A percentile compares a stretch with the other conserved stretches of the same genome.
Evolutionary conservation across 768 basidiomycete genomes (phyloP).

Genomic region (Boletus coccyginus): DNA sequence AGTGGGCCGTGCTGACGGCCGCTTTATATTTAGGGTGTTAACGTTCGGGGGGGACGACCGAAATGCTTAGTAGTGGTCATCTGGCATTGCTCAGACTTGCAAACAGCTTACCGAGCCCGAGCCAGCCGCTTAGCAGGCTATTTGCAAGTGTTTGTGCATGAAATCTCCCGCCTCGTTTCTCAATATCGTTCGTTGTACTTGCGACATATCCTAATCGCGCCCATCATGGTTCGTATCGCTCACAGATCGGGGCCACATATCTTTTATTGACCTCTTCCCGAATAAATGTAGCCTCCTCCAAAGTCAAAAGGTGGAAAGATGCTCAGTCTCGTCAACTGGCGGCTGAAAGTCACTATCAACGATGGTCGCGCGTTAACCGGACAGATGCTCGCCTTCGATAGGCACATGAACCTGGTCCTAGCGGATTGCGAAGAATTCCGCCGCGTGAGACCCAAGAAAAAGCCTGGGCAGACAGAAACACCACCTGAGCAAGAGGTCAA

Average conservation of each 20-base stretch:
- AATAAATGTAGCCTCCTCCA: slow-evolving; percentile 71
- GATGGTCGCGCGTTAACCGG: slow-evolving; percentile 95
- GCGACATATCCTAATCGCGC: slow-evolving; percentile 34
- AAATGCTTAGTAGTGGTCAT: not conserved
- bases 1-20: not conserved
- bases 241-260: slow-evolving; percentile 7
- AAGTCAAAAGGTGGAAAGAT: slow-evolving; percentile 99
- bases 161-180: slow-evolving; percentile 24
- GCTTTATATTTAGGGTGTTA: not conserved
- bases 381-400: slow-evolving; percentile 99
- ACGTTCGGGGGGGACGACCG: not conserved
- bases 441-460: slow-evolving; percentile 89
- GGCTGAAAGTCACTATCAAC: slow-evolving; percentile 95
- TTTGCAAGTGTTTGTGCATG: slow-evolving; percentile 35
- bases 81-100: not conserved
- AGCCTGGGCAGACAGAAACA: slow-evolving; percentile 70
- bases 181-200: slow-evolving; percentile 17
- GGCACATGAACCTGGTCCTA: slow-evolving; percentile 98
- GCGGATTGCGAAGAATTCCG: slow-evolving; percentile 99
- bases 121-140: slow-evolving; percentile 1
- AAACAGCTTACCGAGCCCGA: not conserved
- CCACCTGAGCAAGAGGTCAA: slow-evolving; percentile 91
- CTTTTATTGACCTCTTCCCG: slow-evolving; percentile 8
- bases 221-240: slow-evolving; percentile 53
- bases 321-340: slow-evolving; percentile 96